Conservation (phyloP, 352 stramenopile genomes). For the Phytophthora uliginosa region DNA sequence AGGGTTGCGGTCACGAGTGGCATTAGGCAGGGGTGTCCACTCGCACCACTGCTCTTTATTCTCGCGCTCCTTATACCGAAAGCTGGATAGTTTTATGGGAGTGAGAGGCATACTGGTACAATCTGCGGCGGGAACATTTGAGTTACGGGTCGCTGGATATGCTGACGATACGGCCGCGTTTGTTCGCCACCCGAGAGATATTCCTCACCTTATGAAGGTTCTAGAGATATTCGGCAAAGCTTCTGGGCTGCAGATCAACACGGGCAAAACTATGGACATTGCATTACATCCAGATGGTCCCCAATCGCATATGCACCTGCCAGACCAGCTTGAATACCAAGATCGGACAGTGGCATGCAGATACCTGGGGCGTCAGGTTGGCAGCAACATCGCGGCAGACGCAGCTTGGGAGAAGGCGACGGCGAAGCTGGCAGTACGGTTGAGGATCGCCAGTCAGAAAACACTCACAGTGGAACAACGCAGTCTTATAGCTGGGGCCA, state of each 20-base stretch:
- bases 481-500: neutral
- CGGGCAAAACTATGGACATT: neutral
- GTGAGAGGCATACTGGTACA: neutral
- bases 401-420: neutral
- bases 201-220: too few relatives aligned
- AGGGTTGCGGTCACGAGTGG: neutral
- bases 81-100: neutral
- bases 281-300: neutral
- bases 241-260: too few relatives aligned
- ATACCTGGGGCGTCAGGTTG: neutral
- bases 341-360: neutral
- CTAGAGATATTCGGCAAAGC: too few relatives aligned
- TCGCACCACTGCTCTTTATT: conserved; percentile 7
- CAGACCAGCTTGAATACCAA: neutral
- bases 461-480: neutral
- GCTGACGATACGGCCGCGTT: neutral
- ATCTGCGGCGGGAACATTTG: too few relatives aligned
- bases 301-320: neutral
- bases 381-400: neutral
- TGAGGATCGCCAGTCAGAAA: neutral
- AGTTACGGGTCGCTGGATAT: neutral
- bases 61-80: neutral
- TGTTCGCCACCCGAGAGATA: too few relatives aligned
- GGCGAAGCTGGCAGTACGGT: neutral
- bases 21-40: conserved; percentile 3